phyloP scores from a whole-genome alignment of 192 early-diverging fungal genomes.

The Coemansia sp. region DNA sequence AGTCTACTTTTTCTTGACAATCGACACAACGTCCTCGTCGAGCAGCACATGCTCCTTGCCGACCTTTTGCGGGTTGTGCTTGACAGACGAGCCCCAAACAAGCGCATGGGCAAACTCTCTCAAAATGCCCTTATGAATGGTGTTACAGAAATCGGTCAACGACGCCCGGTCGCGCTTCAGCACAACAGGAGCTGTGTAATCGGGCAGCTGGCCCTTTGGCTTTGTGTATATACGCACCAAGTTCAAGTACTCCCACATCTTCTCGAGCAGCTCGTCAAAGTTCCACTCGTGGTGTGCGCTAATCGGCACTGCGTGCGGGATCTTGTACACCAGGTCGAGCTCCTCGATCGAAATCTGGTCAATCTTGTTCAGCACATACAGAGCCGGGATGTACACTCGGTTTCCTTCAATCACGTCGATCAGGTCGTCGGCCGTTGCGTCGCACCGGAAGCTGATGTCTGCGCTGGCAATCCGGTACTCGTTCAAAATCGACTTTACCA shows the following conservation, averaged over 20 bases:
- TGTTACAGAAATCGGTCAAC: conserved; percentile 93
- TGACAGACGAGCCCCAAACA: conserved; percentile 94
- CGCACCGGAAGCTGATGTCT: conserved; percentile 89
- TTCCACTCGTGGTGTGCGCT: conserved; percentile 86
- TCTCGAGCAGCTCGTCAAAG: conserved; percentile 94
- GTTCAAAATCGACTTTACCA: conserved; percentile 88
- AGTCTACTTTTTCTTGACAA: conserved; percentile 61
- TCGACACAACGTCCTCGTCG: conserved; percentile 98
- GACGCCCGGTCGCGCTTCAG: conserved; percentile 64
- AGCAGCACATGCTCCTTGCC: conserved; percentile 85
- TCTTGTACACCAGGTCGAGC: conserved; percentile 93
- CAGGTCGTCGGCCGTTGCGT: conserved; percentile 90
- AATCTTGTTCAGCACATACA: conserved; percentile 99
- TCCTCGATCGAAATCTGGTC: conserved; percentile 96
- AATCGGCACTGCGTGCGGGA: conserved; percentile 89
- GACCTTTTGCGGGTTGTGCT: conserved; percentile 98
- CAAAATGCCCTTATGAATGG: conserved; percentile 91
- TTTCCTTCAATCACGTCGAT: conserved; percentile 97
- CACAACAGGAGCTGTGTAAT: conserved; percentile 92
- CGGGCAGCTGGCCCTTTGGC: conserved; percentile 93
- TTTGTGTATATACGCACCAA: conserved; percentile 85
- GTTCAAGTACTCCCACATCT: conserved; percentile 74
- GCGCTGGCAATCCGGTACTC: conserved; percentile 98
- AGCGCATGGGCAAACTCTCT: conserved; percentile 89
- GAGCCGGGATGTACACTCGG: conserved; percentile 90